phyloP scores from a whole-genome alignment of 1,284 basidiomycete genomes.

The Apiotrichum domesticum region DNA sequence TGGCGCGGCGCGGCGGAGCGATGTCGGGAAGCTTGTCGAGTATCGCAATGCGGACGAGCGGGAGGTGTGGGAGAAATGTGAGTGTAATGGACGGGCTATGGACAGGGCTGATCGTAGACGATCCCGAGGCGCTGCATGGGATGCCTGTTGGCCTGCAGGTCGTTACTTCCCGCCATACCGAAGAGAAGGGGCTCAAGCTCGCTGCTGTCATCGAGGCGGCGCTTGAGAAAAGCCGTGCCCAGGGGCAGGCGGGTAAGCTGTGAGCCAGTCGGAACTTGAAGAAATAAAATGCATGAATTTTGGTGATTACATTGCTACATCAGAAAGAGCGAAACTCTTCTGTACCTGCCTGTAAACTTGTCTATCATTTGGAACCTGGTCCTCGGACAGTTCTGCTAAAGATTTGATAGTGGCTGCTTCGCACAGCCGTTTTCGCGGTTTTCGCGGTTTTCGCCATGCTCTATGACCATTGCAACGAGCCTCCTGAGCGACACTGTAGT shows the following conservation, averaged over 20 bases:
- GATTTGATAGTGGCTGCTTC: no score
- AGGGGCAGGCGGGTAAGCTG: neutral
- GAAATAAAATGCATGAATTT: no score
- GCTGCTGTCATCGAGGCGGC: conserved; percentile 42
- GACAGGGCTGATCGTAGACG: conserved; percentile 45
- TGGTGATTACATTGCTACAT: no score
- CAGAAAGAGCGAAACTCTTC: no score
- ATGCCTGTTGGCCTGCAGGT: conserved; percentile 62
- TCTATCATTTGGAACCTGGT: no score
- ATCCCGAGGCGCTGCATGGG: conserved; percentile 53
- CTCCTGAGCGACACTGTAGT: no score
- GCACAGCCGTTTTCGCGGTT: no score
- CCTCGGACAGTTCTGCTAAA: no score
- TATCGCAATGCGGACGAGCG: conserved; percentile 53
- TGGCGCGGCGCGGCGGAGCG: conserved; percentile 53
- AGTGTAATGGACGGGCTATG: conserved; percentile 21
- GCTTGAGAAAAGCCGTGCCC: neutral
- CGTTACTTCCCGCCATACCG: conserved; percentile 57
- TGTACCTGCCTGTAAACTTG: no score
- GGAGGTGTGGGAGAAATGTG: conserved; percentile 53
- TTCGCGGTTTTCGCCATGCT: no score
- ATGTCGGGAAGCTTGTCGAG: conserved; percentile 43
- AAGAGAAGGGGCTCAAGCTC: conserved; percentile 11
- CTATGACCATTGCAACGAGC: no score
- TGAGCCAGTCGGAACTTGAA: neutral